Conservation (phyloP, 352 stramenopile genomes). For the Pilasporangium apinafurcum region DNA sequence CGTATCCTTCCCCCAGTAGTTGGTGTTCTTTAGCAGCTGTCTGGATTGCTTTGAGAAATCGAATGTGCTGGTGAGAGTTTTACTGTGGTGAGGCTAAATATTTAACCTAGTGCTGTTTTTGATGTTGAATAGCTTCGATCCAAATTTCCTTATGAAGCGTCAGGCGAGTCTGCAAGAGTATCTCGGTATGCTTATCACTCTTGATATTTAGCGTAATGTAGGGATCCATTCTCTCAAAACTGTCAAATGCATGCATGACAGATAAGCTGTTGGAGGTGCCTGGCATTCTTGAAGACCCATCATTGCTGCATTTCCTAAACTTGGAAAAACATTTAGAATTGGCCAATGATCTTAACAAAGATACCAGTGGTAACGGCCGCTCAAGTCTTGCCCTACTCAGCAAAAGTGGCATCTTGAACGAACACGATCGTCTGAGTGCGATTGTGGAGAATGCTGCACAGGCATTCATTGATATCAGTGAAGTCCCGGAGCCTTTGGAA, state of each 20-base stretch:
- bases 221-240: constrained; percentile 1
- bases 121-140: constrained; percentile 51
- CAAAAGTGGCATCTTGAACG: constrained; percentile 53
- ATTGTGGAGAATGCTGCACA: constrained; percentile 75
- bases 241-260: constrained; percentile 1
- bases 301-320: constrained; percentile 74
- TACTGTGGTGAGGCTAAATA: constrained; percentile 8
- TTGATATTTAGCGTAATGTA: not conserved
- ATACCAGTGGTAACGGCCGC: constrained; percentile 26
- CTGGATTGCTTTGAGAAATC: constrained; percentile 28
- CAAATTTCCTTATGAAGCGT: constrained; percentile 75
- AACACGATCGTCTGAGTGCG: constrained; percentile 69
- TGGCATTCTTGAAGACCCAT: constrained; percentile 69
- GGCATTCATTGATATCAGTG: constrained; percentile 79
- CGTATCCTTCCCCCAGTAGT: no score
- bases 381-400: constrained; percentile 36
- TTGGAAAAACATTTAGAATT: constrained; percentile 76
- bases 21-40: not conserved
- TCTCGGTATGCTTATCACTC: constrained; percentile 24
- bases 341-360: constrained; percentile 33
- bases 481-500: constrained; percentile 75
- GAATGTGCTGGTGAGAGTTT: not conserved
- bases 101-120: constrained; percentile 1
- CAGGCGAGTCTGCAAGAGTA: constrained; percentile 73
- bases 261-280: constrained; percentile 57